Conservation (phyloP, 345 rosid species). For the Tarenaya hassleriana region DNA sequence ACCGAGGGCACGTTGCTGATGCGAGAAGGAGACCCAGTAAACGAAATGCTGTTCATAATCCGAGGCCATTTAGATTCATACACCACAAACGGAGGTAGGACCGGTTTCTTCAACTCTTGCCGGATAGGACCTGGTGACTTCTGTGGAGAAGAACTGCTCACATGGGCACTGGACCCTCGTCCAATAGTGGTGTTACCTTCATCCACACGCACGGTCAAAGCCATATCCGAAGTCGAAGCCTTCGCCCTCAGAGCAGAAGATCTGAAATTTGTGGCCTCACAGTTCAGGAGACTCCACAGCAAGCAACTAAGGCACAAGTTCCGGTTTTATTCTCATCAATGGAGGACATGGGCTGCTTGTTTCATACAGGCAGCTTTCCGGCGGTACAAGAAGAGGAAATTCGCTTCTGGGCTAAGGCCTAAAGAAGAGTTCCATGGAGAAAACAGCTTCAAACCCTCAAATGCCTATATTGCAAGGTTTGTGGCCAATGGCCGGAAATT, state of each 20-base stretch:
- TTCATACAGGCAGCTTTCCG: constrained; percentile 82
- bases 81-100: constrained; percentile 90
- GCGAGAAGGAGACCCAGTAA: constrained; percentile 88
- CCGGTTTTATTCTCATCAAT: constrained; percentile 81
- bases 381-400: constrained; percentile 53
- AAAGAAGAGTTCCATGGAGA: constrained; percentile 19
- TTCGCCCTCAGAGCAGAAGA: constrained; percentile 77
- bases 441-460: constrained; percentile 15
- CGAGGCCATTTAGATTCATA: constrained; percentile 80
- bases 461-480: constrained; percentile 30
- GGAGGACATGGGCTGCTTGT: constrained; percentile 92
- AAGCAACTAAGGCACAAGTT: constrained; percentile 79
- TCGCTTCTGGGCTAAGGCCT: constrained; percentile 43
- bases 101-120: constrained; percentile 81
- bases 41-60: constrained; percentile 85
- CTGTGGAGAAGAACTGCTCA: constrained; percentile 82
- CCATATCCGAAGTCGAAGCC: constrained; percentile 79
- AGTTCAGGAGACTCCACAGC: constrained; percentile 70
- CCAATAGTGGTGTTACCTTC: constrained; percentile 58
- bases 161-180: constrained; percentile 84
- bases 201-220: constrained; percentile 72
- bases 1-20: constrained; percentile 68
- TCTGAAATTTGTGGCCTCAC: constrained; percentile 72
- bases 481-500: constrained; percentile 31
- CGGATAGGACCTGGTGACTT: constrained; percentile 78